Evolutionary conservation across 1,284 basidiomycete genomes (phyloP).

Genomic region (Boletus semigastroideus): DNA sequence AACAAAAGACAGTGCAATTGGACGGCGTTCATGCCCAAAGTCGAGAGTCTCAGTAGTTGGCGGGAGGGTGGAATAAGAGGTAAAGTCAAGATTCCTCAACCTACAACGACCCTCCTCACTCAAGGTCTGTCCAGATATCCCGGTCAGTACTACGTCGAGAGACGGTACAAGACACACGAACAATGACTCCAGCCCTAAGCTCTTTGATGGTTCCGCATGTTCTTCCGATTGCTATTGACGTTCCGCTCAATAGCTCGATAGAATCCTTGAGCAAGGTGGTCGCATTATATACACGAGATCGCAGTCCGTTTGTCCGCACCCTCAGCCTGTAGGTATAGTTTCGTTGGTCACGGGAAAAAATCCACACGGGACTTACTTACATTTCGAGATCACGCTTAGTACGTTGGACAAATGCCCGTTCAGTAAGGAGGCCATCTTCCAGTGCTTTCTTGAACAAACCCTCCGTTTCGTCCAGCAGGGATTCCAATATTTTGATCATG

Average conservation of each 20-base stretch:
- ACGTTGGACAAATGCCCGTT: background rate
- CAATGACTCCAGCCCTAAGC: conserved; percentile 9
- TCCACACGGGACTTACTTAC: background rate
- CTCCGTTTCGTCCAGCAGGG: conserved; percentile 7
- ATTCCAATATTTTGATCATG: conserved; percentile 10
- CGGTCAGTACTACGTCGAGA: background rate
- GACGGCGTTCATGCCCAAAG: background rate
- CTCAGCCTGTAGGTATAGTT: background rate
- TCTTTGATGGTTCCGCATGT: conserved; percentile 2
- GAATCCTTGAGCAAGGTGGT: conserved; percentile 5
- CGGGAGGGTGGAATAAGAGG: no score
- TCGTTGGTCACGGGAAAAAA: background rate
- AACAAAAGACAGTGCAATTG: no score
- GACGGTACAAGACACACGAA: background rate
- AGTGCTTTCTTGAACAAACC: background rate
- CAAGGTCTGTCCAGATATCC: background rate
- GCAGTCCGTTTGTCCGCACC: background rate
- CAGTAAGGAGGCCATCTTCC: conserved; percentile 9
- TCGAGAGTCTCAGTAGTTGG: no score
- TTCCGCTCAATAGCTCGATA: conserved; percentile 1
- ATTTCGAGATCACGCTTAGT: background rate
- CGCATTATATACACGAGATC: background rate
- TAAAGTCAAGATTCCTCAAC: background rate
- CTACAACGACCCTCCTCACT: background rate
- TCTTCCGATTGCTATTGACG: conserved; percentile 4